These are phyloP conservation scores for Xylaria sp. DNA, from an alignment of 2,329 filamentous ascomycete genomes.

Conservation along the genomic window DNA sequence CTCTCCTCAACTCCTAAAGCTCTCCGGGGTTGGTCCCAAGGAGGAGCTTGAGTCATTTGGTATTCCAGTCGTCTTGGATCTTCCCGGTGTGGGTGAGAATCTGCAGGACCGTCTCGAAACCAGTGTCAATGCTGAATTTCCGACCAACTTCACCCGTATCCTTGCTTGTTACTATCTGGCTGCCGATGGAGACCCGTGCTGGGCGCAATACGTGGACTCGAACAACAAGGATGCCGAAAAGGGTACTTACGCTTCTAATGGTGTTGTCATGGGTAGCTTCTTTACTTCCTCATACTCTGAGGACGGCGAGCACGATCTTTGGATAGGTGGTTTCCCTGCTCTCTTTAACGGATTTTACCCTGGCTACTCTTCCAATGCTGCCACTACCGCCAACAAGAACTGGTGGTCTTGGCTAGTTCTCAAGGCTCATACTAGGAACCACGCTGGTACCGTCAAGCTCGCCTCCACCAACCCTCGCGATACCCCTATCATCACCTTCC, in stretches of 20 bases:
- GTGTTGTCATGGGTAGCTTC: slow-evolving; percentile 50
- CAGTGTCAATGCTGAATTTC: slow-evolving; percentile 56
- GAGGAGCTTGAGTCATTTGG: slow-evolving; percentile 52
- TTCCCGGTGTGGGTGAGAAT: slow-evolving; percentile 69
- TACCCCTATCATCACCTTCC: slow-evolving; percentile 70
- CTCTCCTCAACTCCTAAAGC: slow-evolving; percentile 63
- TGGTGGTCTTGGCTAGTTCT: slow-evolving; percentile 60
- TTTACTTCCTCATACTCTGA: slow-evolving; percentile 43
- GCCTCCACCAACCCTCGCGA: slow-evolving; percentile 71
- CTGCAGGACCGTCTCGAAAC: slow-evolving; percentile 67
- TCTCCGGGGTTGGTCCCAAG: slow-evolving; percentile 59
- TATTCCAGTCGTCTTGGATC: slow-evolving; percentile 59
- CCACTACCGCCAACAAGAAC: slow-evolving; percentile 52
- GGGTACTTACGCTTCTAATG: slow-evolving; percentile 52
- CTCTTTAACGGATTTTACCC: slow-evolving; percentile 57
- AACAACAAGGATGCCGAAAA: slow-evolving; percentile 39
- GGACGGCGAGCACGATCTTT: slow-evolving; percentile 50
- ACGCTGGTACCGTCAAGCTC: slow-evolving; percentile 70
- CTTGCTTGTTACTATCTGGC: slow-evolving; percentile 52
- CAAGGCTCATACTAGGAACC: slow-evolving; percentile 69
- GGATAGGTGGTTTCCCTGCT: slow-evolving; percentile 55
- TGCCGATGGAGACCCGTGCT: slow-evolving; percentile 51
- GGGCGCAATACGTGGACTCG: slow-evolving; percentile 42
- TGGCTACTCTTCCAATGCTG: slow-evolving; percentile 50
- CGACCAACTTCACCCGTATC: slow-evolving; percentile 53